phyloP scores from a whole-genome alignment of 2,329 filamentous ascomycete species.

The Diplodia scrobiculata region DNA sequence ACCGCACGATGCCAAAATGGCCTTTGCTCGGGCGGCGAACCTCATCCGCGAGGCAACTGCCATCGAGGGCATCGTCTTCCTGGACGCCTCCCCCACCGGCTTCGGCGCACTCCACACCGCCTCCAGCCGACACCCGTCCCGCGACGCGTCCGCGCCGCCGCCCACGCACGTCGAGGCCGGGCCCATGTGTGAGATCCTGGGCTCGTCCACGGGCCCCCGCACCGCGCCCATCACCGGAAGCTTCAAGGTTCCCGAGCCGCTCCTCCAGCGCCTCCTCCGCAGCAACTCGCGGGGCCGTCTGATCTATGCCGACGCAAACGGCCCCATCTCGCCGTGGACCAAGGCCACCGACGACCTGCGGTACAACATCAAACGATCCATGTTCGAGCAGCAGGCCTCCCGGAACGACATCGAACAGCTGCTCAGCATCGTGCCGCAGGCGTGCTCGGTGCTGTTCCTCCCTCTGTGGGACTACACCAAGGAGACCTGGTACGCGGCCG shows the following conservation, averaged over 20 bases:
- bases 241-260: neutral
- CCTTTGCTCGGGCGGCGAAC: constrained; percentile 42
- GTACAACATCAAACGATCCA: neutral
- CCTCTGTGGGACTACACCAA: constrained; percentile 47
- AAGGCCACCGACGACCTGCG: neutral
- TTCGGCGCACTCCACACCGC: neutral
- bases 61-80: constrained; percentile 41
- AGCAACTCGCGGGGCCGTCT: neutral
- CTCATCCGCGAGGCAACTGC: constrained; percentile 40
- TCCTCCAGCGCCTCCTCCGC: neutral
- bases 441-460: constrained; percentile 44
- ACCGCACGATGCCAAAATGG: constrained; percentile 37
- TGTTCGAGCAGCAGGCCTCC: neutral
- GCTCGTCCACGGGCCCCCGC: neutral
- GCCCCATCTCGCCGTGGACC: neutral
- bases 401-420: neutral
- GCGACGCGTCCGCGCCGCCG: neutral
- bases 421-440: constrained; percentile 35
- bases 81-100: constrained; percentile 39
- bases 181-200: neutral
- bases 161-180: no score
- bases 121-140: neutral
- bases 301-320: neutral
- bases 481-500: constrained; percentile 44
- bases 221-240: neutral